phyloP scores from a whole-genome alignment of 352 stramenopile genomes.

The Phytophthora megakarya region DNA sequence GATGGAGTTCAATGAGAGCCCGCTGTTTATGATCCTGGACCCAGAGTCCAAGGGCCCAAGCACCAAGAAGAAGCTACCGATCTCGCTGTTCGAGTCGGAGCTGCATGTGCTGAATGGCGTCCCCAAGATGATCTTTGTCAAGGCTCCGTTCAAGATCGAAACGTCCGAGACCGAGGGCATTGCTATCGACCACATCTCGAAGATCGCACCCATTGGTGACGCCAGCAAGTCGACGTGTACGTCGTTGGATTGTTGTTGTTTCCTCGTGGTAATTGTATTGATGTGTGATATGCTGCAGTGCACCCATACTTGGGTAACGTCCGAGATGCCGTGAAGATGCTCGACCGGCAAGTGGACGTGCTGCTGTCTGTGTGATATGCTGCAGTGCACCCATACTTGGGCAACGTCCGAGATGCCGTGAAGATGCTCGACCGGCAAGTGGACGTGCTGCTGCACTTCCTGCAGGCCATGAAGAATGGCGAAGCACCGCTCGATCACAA shows the following conservation, averaged over 20 bases:
- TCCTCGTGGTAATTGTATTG: conserved; percentile 5
- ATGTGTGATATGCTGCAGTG: conserved; percentile 44
- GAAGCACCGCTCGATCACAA: conserved; percentile 79
- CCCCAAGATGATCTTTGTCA: conserved; percentile 91
- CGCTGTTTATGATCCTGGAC: conserved; percentile 82
- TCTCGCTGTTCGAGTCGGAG: conserved; percentile 87
- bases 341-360: conserved; percentile 81
- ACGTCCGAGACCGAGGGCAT: conserved; percentile 89
- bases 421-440: conserved; percentile 88
- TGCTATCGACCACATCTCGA: conserved; percentile 89
- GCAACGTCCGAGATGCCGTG: conserved; percentile 81
- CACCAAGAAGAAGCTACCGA: conserved; percentile 89
- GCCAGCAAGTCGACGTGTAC: conserved; percentile 75
- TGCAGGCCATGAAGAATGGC: conserved; percentile 77
- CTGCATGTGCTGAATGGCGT: conserved; percentile 83
- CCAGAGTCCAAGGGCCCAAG: conserved; percentile 58
- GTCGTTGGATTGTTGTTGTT: not conserved
- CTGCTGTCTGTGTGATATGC: conserved; percentile 38
- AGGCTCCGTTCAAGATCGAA: conserved; percentile 87
- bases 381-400: conserved; percentile 79
- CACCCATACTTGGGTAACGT: conserved; percentile 81
- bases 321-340: conserved; percentile 85
- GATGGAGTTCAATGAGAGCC: conserved; percentile 89
- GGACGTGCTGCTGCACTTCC: conserved; percentile 71
- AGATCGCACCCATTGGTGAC: conserved; percentile 76